phyloP scores from a whole-genome alignment of 2,329 filamentous ascomycete species.

The Exserohilum rostratum region DNA sequence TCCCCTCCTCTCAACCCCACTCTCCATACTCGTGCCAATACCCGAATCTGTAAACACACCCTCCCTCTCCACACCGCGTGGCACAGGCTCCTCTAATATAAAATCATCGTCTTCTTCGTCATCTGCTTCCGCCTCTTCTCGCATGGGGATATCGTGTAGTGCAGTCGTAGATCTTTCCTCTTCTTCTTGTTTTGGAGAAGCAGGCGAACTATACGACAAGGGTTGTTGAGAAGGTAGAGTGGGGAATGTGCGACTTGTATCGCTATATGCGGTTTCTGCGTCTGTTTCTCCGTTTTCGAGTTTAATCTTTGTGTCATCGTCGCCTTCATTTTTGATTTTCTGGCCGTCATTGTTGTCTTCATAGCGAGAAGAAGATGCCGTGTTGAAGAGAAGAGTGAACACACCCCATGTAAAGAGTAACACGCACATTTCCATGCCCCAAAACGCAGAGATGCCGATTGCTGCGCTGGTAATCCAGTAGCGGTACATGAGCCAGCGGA shows the following conservation, averaged over 20 bases:
- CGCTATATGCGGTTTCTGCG: constrained; percentile 46
- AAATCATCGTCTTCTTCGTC: constrained; percentile 55
- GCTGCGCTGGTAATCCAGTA: constrained; percentile 74
- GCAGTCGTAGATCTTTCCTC: constrained; percentile 20
- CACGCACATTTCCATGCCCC: constrained; percentile 73
- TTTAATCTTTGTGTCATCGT: constrained; percentile 12
- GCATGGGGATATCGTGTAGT: constrained; percentile 29
- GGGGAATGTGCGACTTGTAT: constrained; percentile 57
- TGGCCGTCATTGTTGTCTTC: too few species aligned
- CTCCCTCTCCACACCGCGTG: constrained; percentile 11
- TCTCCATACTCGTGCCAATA: constrained; percentile 56
- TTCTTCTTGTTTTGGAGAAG: constrained; percentile 12
- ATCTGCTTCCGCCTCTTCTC: constrained; percentile 49
- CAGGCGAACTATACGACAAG: constrained; percentile 46
- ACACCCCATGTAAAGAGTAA: constrained; percentile 69
- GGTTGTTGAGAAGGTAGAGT: constrained; percentile 53
- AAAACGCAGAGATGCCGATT: constrained; percentile 74
- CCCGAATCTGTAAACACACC: constrained; percentile 50
- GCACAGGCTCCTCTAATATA: constrained; percentile 45
- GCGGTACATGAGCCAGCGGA: constrained; percentile 81
- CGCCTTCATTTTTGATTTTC: not conserved
- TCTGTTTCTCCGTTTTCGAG: constrained; percentile 18
- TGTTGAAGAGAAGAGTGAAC: constrained; percentile 53
- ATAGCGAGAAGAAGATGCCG: not conserved
- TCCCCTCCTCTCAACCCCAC: constrained; percentile 24